phyloP scores from a whole-genome alignment of 768 basidiomycete species.

The Phylloporus scabripes region DNA sequence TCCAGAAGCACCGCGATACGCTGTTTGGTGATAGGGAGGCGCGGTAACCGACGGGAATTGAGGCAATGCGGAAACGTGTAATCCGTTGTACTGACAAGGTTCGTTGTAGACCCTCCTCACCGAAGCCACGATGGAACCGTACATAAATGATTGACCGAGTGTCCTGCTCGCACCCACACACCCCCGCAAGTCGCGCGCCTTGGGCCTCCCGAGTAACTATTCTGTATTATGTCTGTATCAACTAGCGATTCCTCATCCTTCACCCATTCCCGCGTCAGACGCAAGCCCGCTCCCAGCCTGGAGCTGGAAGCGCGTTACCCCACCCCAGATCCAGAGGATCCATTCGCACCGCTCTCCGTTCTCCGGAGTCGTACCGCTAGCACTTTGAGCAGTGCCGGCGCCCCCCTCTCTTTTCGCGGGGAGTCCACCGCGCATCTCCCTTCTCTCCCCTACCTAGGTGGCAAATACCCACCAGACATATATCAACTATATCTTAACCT shows the following conservation, averaged over 20 bases:
- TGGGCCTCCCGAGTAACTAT: conserved; percentile 14
- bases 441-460: conserved; percentile 27
- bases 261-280: conserved; percentile 29
- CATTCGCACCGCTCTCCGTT: conserved; percentile 63
- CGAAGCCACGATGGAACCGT: conserved; percentile 32
- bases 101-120: conserved; percentile 25
- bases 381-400: conserved; percentile 27
- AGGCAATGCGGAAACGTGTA: conserved; percentile 28
- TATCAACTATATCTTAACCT: conserved; percentile 23
- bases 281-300: conserved; percentile 55
- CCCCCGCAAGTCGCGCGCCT: conserved; percentile 11
- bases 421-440: conserved; percentile 30
- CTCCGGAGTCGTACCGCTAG: conserved; percentile 55
- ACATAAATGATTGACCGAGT: conserved; percentile 25
- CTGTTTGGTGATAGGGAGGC: conserved; percentile 24
- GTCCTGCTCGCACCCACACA: conserved; percentile 13
- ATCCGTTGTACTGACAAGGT: conserved; percentile 5
- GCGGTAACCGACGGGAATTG: conserved; percentile 29
- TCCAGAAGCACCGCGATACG: conserved; percentile 14
- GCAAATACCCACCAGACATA: conserved; percentile 30
- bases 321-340: conserved; percentile 60
- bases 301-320: conserved; percentile 55
- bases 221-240: conserved; percentile 29
- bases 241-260: conserved; percentile 20
- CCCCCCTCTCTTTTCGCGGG: conserved; percentile 29